phyloP scores from a whole-genome alignment of 805 yeast species.

The Teunomyces lycoperdinae region DNA sequence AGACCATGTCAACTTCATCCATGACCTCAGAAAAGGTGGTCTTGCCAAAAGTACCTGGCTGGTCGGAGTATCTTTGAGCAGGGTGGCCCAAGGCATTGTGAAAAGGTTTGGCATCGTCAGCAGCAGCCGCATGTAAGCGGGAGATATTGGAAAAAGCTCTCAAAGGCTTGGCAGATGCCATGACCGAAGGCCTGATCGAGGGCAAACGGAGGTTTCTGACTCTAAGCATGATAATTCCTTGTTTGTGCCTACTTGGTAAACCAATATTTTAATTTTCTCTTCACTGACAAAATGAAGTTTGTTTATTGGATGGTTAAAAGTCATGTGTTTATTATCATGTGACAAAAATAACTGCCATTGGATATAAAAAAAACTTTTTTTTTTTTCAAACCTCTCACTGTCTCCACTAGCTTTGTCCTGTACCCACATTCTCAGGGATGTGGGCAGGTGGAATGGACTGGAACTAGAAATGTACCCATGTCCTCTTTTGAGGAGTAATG shows the following conservation, averaged over 20 bases:
- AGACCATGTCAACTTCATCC: slow-evolving; percentile 45
- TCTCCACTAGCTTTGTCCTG: no score
- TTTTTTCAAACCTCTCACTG: no score
- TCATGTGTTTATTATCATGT: not conserved
- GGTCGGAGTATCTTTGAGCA: slow-evolving; percentile 34
- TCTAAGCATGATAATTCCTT: slow-evolving; percentile 23
- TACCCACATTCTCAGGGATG: no score
- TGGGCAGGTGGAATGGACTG: no score
- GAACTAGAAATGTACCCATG: no score
- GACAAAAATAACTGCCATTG: not conserved
- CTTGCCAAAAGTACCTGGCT: slow-evolving; percentile 33
- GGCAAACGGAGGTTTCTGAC: slow-evolving; percentile 12
- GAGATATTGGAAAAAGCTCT: slow-evolving; percentile 17
- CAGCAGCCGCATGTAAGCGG: slow-evolving; percentile 19
- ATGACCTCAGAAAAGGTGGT: slow-evolving; percentile 45
- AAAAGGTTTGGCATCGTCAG: slow-evolving; percentile 31
- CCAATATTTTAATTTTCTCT: slow-evolving; percentile 3
- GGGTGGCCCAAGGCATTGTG: slow-evolving; percentile 37
- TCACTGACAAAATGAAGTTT: slow-evolving; percentile 10
- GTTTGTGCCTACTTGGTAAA: slow-evolving; percentile 4
- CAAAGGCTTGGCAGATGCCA: slow-evolving; percentile 4
- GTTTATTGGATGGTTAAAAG: slow-evolving; percentile 12
- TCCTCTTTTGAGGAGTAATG: no score
- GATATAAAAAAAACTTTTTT: not conserved
- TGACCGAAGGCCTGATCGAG: slow-evolving; percentile 8